Evolutionary conservation across 2,329 filamentous ascomycete species (phyloP).

Genomic region (Colletotrichum limetticola): DNA sequence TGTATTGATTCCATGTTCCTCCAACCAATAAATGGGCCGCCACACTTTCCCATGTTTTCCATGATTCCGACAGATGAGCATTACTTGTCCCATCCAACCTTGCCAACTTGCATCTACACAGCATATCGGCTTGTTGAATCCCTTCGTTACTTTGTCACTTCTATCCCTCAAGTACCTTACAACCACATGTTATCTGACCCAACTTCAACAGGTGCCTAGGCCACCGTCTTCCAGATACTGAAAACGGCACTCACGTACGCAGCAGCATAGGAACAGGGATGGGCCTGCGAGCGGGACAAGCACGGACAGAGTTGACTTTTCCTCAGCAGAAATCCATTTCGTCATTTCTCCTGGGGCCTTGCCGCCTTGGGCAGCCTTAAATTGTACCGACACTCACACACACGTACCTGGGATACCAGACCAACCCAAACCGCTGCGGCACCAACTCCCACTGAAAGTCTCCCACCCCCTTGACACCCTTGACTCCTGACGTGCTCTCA

Average conservation of each 20-base stretch:
- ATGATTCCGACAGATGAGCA: background rate
- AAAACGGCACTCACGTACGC: background rate
- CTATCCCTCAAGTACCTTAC: too few relatives aligned
- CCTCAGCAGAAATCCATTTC: constrained; percentile 20
- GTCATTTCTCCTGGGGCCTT: constrained; percentile 15
- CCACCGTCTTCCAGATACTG: background rate
- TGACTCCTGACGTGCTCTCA: too few relatives aligned
- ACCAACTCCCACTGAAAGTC: background rate
- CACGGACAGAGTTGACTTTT: background rate
- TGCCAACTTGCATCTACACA: background rate
- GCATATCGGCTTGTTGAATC: too few relatives aligned
- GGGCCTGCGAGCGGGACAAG: background rate
- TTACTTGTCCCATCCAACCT: background rate
- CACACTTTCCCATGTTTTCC: background rate
- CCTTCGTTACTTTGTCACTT: too few relatives aligned
- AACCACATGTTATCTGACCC: too few relatives aligned
- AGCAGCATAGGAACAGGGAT: background rate
- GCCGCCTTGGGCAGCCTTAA: background rate
- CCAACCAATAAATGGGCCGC: background rate
- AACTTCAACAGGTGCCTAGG: too few relatives aligned
- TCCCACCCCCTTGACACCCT: background rate
- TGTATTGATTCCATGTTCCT: background rate
- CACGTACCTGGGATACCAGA: background rate
- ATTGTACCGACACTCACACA: background rate
- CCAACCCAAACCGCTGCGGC: background rate